Conservation (phyloP, 805 yeast genomes). For the Candida jianshihensis region DNA sequence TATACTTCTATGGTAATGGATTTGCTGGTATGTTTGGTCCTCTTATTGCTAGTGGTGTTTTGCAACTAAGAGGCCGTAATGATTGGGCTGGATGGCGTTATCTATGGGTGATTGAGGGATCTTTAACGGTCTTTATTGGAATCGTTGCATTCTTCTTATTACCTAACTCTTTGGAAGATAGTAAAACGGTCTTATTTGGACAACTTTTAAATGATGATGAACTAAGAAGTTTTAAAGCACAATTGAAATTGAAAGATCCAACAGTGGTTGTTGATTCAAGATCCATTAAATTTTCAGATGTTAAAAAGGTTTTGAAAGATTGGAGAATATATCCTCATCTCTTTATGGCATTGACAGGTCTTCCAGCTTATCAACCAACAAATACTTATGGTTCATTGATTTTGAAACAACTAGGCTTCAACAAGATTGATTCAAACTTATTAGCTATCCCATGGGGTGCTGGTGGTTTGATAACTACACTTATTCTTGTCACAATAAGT, state of each 20-base stretch:
- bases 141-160: conserved; percentile 37
- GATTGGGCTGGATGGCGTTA: conserved; percentile 55
- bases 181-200: too few relatives aligned
- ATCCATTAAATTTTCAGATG: too few relatives aligned
- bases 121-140: conserved; percentile 49
- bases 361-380: conserved; percentile 47
- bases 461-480: conserved; percentile 29
- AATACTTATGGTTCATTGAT: conserved; percentile 40
- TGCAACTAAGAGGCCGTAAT: conserved; percentile 45
- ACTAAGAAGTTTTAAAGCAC: conserved; percentile 47
- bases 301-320: conserved; percentile 51
- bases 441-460: conserved; percentile 44
- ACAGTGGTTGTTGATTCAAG: too few relatives aligned
- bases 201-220: conserved; percentile 45
- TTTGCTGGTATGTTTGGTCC: conserved; percentile 39
- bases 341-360: conserved; percentile 35
- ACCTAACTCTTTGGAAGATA: too few relatives aligned
- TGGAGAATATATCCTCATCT: conserved; percentile 44
- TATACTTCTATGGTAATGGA: conserved; percentile 53
- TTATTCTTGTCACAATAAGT: conserved; percentile 30
- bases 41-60: conserved; percentile 46
- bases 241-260: too few relatives aligned
- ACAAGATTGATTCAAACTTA: conserved; percentile 44
- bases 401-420: conserved; percentile 43
- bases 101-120: conserved; percentile 60